Evolutionary conservation across 140 eudicot genomes (phyloP).

Genomic region (Erigeron philadelphicus): DNA sequence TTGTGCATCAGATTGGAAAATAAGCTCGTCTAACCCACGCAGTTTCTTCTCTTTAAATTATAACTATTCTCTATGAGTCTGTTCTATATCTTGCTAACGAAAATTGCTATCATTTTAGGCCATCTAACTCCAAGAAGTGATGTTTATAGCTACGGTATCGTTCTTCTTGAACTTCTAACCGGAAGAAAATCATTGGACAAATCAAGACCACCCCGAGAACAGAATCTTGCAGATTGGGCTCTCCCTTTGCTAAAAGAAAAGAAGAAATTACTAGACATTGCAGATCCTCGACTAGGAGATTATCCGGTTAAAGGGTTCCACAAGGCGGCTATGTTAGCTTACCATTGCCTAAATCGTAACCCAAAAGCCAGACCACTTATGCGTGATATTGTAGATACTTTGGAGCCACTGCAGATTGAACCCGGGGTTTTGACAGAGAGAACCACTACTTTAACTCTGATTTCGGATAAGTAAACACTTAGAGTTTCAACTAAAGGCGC

Average conservation of each 20-base stretch:
- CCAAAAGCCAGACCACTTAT: constrained; percentile 93
- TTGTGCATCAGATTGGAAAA: neutral
- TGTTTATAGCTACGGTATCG: constrained; percentile 92
- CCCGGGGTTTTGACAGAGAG: constrained; percentile 29
- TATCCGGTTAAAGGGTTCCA: constrained; percentile 82
- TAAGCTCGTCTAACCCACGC: too few species aligned
- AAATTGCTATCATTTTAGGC: constrained; percentile 37
- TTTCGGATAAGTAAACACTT: constrained; percentile 35
- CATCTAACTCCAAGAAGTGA: constrained; percentile 89
- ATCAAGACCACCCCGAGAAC: constrained; percentile 84
- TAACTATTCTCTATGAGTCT: too few species aligned
- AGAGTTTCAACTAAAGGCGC: constrained; percentile 22
- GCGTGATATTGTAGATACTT: constrained; percentile 88
- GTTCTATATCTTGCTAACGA: constrained; percentile 12
- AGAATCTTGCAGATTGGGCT: constrained; percentile 95
- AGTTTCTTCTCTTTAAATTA: too few species aligned
- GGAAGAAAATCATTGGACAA: constrained; percentile 93
- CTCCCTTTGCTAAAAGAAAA: constrained; percentile 76
- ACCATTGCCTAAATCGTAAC: constrained; percentile 86
- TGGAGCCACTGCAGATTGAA: constrained; percentile 80
- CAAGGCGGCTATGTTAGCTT: constrained; percentile 91
- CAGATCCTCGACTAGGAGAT: constrained; percentile 83
- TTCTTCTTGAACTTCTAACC: constrained; percentile 85
- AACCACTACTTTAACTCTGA: constrained; percentile 41
- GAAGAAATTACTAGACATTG: constrained; percentile 65